These are phyloP conservation scores for Hericium rajendrae DNA, from an alignment of 768 basidiomycete species.

Conservation along the genomic window DNA sequence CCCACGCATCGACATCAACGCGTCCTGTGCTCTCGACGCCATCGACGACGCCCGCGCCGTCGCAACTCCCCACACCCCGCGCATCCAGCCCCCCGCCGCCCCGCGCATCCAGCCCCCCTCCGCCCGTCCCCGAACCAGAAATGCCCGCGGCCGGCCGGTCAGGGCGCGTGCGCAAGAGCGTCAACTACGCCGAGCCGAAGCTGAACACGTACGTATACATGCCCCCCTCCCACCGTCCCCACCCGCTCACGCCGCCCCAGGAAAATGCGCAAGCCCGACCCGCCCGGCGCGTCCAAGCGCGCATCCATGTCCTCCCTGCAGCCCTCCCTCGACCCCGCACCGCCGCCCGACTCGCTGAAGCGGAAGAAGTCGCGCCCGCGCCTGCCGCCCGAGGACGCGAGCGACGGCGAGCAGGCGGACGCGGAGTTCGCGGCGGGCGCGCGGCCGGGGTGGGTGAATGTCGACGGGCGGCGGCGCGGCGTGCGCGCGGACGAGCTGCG, in stretches of 20 bases:
- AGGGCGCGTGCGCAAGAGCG: constrained; percentile 63
- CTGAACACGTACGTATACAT: constrained; percentile 62
- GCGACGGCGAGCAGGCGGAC: constrained; percentile 61
- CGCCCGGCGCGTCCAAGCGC: constrained; percentile 26
- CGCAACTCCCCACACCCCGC: constrained; percentile 37
- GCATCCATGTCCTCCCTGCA: constrained; percentile 20
- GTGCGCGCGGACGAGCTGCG: constrained; percentile 38
- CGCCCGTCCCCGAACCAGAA: constrained; percentile 2
- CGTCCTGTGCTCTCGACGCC: constrained; percentile 35
- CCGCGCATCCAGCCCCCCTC: constrained; percentile 14
- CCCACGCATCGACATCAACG: constrained; percentile 23
- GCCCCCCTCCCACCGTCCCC: no score
- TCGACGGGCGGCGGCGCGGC: constrained; percentile 46
- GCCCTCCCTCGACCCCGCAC: constrained; percentile 6
- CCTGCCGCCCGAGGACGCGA: constrained; percentile 37
- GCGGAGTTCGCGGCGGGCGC: constrained; percentile 36
- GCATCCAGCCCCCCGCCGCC: constrained; percentile 23
- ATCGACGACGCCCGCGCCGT: constrained; percentile 30
- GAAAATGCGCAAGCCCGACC: constrained; percentile 85
- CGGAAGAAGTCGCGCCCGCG: constrained; percentile 47
- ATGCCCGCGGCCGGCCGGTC: constrained; percentile 25
- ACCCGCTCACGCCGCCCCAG: constrained; percentile 25
- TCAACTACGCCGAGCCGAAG: constrained; percentile 84
- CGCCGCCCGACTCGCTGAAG: constrained; percentile 22
- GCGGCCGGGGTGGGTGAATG: constrained; percentile 37